Evolutionary conservation across 192 early-diverging fungal genomes (phyloP).

Genomic region (Podila minutissima): DNA sequence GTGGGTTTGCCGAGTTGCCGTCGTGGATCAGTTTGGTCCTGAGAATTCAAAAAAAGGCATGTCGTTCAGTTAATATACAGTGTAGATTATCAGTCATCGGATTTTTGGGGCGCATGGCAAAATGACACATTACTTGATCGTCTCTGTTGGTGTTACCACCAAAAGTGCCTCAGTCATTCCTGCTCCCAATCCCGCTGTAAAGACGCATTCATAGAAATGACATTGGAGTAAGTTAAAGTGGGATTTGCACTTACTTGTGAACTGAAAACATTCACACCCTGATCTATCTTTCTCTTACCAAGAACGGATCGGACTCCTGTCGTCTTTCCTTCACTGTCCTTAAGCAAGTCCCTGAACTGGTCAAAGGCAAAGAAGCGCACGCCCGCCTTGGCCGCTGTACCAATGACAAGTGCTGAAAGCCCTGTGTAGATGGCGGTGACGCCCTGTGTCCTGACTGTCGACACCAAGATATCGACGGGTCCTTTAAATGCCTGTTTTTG

Average conservation of each 20-base stretch:
- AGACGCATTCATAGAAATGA: neutral
- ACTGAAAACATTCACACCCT: neutral
- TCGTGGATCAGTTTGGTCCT: constrained; percentile 97
- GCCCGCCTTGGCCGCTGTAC: constrained; percentile 92
- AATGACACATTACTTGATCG: constrained; percentile 79
- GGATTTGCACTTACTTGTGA: neutral
- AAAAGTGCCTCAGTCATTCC: constrained; percentile 88
- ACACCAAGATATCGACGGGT: constrained; percentile 80
- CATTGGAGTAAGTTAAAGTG: neutral
- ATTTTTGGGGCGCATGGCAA: neutral
- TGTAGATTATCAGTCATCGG: constrained; percentile 1
- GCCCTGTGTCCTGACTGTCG: constrained; percentile 80
- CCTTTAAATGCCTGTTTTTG: constrained; percentile 67
- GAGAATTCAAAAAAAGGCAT: neutral
- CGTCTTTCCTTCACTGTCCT: constrained; percentile 77
- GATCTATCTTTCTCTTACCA: constrained; percentile 31
- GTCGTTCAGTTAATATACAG: no score
- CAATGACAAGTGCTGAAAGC: constrained; percentile 89
- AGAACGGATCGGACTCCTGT: constrained; percentile 72
- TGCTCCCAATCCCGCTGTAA: constrained; percentile 81
- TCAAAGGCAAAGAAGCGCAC: constrained; percentile 95
- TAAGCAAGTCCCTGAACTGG: constrained; percentile 76
- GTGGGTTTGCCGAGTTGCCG: constrained; percentile 73
- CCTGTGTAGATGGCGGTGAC: constrained; percentile 85
- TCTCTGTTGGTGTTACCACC: constrained; percentile 94